These are phyloP conservation scores for Penicillium occitanis DNA, from an alignment of 2,329 filamentous ascomycete genomes.

Conservation along the genomic window DNA sequence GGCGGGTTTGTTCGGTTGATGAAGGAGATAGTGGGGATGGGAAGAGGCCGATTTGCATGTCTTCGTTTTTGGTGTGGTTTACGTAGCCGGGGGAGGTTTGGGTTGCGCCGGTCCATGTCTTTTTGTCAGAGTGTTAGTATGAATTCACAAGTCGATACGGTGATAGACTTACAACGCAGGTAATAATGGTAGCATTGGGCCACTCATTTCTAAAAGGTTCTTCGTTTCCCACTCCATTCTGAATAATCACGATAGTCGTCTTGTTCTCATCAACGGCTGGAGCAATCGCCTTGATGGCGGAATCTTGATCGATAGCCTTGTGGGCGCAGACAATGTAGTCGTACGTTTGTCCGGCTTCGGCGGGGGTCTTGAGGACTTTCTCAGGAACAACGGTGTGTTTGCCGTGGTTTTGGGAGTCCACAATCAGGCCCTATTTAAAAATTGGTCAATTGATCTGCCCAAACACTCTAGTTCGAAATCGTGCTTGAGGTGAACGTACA, in stretches of 20 bases:
- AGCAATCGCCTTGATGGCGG: constrained; percentile 36
- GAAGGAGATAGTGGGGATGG: constrained; percentile 37
- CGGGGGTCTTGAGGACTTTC: constrained; percentile 41
- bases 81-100: constrained; percentile 53
- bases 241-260: constrained; percentile 42
- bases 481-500: constrained; percentile 26
- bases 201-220: constrained; percentile 39
- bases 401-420: constrained; percentile 46
- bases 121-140: background rate
- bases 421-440: constrained; percentile 39
- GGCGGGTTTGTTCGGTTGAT: constrained; percentile 36
- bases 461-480: too few relatives aligned
- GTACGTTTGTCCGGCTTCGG: constrained; percentile 33
- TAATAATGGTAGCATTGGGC: constrained; percentile 35
- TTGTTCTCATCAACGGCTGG: constrained; percentile 38
- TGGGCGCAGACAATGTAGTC: constrained; percentile 43
- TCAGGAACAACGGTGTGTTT: constrained; percentile 33
- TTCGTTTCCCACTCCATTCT: constrained; percentile 46
- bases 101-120: constrained; percentile 56
- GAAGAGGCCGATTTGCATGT: constrained; percentile 57
- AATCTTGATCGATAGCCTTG: constrained; percentile 45
- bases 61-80: constrained; percentile 53
- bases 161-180: constrained; percentile 43
- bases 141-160: background rate
- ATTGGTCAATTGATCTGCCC: background rate